Conservation (phyloP, 169 alveolate species). For the Miamiensis avidus region DNA sequence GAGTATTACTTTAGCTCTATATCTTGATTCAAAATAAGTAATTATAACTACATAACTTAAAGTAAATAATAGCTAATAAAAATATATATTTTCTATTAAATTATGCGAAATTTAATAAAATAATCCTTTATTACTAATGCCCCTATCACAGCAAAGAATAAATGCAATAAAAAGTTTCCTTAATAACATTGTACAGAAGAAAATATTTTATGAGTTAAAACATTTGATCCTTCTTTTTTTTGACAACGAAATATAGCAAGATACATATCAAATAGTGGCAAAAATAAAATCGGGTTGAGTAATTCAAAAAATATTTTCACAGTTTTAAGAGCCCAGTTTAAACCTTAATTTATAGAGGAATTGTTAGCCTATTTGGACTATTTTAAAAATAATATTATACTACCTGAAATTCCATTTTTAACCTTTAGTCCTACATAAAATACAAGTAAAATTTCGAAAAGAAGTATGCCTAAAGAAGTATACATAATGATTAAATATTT, state of each 20-base stretch:
- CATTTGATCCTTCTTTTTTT: not conserved
- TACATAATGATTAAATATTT: constrained; percentile 29
- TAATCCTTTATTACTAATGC: not conserved
- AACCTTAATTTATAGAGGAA: constrained; percentile 5
- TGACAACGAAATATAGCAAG: constrained; percentile 27
- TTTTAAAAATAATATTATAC: not conserved
- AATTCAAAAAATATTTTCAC: constrained; percentile 27
- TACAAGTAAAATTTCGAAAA: constrained; percentile 18
- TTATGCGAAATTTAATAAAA: too few relatives aligned
- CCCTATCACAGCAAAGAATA: constrained; percentile 32
- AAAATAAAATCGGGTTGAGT: constrained; percentile 20
- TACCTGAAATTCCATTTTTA: constrained; percentile 11
- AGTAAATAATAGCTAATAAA: not conserved
- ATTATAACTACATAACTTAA: constrained; percentile 20
- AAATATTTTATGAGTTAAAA: constrained; percentile 23
- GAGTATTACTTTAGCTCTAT: constrained; percentile 22
- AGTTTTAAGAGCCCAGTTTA: not conserved
- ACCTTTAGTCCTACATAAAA: constrained; percentile 32
- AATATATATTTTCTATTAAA: not conserved
- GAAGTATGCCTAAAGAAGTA: constrained; percentile 23
- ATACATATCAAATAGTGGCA: constrained; percentile 38
- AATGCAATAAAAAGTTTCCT: constrained; percentile 43
- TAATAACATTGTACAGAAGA: constrained; percentile 27
- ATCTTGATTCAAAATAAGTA: constrained; percentile 41
- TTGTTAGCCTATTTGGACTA: not conserved